Evolutionary conservation across 805 yeast species (phyloP).

Genomic region (Candida germanica): DNA sequence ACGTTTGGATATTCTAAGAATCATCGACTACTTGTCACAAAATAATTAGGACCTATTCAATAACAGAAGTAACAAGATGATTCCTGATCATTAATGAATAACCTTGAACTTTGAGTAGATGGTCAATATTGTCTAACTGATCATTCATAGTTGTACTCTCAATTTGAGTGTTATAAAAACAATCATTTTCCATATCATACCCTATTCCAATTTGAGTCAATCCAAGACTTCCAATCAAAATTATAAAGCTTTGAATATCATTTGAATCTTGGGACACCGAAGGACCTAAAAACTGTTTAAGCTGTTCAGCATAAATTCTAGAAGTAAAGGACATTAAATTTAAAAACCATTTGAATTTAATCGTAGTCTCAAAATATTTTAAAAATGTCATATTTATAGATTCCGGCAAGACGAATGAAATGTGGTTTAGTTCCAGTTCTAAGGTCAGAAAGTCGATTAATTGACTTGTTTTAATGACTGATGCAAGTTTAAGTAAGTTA

Average conservation of each 20-base stretch:
- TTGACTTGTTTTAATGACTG: not conserved
- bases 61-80: constrained; percentile 8
- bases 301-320: constrained; percentile 6
- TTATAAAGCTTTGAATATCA: constrained; percentile 6
- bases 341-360: constrained; percentile 13
- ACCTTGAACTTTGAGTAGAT: constrained; percentile 3
- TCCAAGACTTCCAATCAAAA: constrained; percentile 10
- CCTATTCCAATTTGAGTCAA: constrained; percentile 12
- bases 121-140: constrained; percentile 1
- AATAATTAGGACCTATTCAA: not conserved
- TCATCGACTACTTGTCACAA: constrained; percentile 14
- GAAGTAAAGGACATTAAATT: constrained; percentile 11
- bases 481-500: constrained; percentile 1
- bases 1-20: constrained; percentile 37
- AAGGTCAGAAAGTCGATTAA: constrained; percentile 3
- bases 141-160: constrained; percentile 1
- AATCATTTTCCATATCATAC: constrained; percentile 7
- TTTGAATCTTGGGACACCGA: constrained; percentile 5
- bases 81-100: constrained; percentile 8
- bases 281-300: not conserved
- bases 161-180: constrained; percentile 8
- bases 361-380: constrained; percentile 7
- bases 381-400: constrained; percentile 8
- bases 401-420: constrained; percentile 8
- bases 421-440: constrained; percentile 2